Conservation (phyloP, 2,329 filamentous ascomycete species). For the Cadophora gregata region DNA sequence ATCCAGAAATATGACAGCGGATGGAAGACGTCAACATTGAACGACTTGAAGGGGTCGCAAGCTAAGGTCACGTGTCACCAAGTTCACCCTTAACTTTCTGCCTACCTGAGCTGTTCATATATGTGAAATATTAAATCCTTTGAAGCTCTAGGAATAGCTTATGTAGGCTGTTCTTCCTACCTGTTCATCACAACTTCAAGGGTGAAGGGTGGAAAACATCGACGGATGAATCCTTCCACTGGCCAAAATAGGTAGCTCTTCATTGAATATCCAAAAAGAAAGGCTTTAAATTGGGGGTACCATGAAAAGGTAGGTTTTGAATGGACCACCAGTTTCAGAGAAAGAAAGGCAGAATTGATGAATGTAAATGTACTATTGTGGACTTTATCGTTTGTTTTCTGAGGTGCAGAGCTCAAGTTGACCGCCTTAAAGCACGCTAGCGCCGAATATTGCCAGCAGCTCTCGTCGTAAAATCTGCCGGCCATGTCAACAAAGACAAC, state of each 20-base stretch:
- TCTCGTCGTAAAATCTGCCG: slow-evolving; percentile 7
- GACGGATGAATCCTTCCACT: slow-evolving; percentile 1
- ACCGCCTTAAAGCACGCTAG: slow-evolving; percentile 10
- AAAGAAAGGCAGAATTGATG: neutral
- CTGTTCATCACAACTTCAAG: neutral
- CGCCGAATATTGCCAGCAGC: neutral
- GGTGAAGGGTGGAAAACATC: no score
- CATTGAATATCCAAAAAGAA: neutral
- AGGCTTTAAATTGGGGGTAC: neutral
- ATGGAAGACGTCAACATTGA: slow-evolving; percentile 25
- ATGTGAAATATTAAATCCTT: neutral
- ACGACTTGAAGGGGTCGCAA: neutral
- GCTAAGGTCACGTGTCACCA: slow-evolving; percentile 16
- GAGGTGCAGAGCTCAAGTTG: slow-evolving; percentile 14
- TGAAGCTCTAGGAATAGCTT: neutral
- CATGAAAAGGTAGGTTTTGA: no score
- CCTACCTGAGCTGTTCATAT: neutral
- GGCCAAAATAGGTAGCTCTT: neutral
- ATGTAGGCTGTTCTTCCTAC: neutral
- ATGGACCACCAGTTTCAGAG: no score
- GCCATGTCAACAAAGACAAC: slow-evolving; percentile 20
- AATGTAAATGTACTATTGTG: neutral
- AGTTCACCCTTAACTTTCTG: neutral
- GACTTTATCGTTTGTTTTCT: slow-evolving; percentile 9
- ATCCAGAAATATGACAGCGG: slow-evolving; percentile 15